Evolutionary conservation across 306 rosid genomes (phyloP).

Genomic region (Chamaecrista fasciculata): DNA sequence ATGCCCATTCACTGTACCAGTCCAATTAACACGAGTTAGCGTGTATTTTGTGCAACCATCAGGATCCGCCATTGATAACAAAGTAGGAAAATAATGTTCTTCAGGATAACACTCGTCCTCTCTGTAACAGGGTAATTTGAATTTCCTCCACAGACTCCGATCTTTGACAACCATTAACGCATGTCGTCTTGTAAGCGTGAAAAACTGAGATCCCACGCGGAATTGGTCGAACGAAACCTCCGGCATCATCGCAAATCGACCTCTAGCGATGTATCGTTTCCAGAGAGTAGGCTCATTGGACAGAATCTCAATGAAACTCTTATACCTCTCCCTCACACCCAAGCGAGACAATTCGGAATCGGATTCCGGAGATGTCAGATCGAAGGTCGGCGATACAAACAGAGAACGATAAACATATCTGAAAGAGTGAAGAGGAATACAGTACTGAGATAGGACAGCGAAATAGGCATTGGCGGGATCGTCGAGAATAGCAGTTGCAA

Average conservation of each 20-base stretch:
- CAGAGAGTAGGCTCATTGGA: constrained; percentile 53
- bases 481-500: constrained; percentile 74
- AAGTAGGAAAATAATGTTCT: constrained; percentile 91
- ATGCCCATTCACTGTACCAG: constrained; percentile 80
- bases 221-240: constrained; percentile 71
- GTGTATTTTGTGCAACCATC: constrained; percentile 79
- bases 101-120: constrained; percentile 84
- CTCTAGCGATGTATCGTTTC: constrained; percentile 77
- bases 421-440: constrained; percentile 86
- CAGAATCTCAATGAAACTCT: constrained; percentile 70
- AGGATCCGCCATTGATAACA: constrained; percentile 77
- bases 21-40: constrained; percentile 85
- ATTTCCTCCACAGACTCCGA: constrained; percentile 74
- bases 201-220: constrained; percentile 92
- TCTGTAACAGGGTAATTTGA: constrained; percentile 63
- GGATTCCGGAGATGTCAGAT: constrained; percentile 38
- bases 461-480: constrained; percentile 78
- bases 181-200: constrained; percentile 65
- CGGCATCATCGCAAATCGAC: constrained; percentile 73
- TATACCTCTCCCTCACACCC: constrained; percentile 42
- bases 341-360: constrained; percentile 32
- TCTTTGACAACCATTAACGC: constrained; percentile 68
- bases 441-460: constrained; percentile 71
- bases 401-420: constrained; percentile 59
- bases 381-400: constrained; percentile 56